These are phyloP conservation scores for Bidens hawaiensis DNA, from an alignment of 140 eudicot species.

Conservation along the genomic window DNA sequence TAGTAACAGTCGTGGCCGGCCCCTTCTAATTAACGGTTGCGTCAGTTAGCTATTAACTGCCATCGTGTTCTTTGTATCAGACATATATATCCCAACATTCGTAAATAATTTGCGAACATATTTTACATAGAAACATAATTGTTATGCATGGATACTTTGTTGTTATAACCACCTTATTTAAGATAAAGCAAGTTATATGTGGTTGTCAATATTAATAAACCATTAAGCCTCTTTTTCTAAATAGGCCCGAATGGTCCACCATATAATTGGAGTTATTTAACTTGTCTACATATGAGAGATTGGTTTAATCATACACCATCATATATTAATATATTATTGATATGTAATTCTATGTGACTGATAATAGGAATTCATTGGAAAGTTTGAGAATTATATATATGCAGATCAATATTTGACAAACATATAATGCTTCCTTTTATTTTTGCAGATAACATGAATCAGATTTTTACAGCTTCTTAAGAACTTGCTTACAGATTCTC, in stretches of 20 bases:
- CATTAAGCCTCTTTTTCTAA: constrained; percentile 33
- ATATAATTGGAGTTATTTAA: constrained; percentile 19
- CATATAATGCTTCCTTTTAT: constrained; percentile 14
- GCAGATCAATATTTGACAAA: constrained; percentile 6
- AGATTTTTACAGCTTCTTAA: constrained; percentile 14
- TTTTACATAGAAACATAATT: too few species aligned
- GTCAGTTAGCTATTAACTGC: too few species aligned
- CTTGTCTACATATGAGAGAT: constrained; percentile 24
- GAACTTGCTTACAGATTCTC: constrained; percentile 25
- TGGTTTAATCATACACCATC: constrained; percentile 22
- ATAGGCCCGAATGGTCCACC: constrained; percentile 43
- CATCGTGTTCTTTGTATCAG: too few species aligned
- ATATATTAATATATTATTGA: constrained; percentile 28
- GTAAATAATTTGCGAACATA: too few species aligned
- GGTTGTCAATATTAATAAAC: constrained; percentile 34
- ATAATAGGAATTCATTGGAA: constrained; percentile 7
- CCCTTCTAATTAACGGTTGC: too few species aligned
- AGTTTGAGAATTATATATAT: background rate
- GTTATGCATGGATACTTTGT: background rate
- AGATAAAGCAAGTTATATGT: constrained; percentile 29
- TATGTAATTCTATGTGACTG: constrained; percentile 22
- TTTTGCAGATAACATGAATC: constrained; percentile 17
- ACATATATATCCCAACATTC: too few species aligned
- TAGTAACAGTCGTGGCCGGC: too few species aligned
- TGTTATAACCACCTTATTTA: too few species aligned